These are phyloP conservation scores for Capsicum baccatum DNA, from an alignment of 257 asterid genomes.

Conservation along the genomic window DNA sequence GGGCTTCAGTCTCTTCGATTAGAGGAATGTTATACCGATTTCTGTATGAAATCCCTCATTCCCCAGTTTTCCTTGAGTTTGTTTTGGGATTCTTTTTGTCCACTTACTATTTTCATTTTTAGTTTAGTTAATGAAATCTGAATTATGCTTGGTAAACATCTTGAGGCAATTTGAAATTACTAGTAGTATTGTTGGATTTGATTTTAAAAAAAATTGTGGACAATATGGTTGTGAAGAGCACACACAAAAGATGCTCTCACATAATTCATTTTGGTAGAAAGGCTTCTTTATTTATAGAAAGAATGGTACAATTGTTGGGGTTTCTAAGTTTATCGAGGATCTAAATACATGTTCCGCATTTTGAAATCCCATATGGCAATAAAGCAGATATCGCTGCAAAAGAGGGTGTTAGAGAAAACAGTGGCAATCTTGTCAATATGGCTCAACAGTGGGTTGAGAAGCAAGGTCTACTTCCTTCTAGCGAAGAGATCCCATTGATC, in stretches of 20 bases:
- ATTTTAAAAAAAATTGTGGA: background rate
- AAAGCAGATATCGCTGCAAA: constrained; percentile 72
- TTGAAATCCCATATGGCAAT: constrained; percentile 47
- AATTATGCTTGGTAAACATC: background rate
- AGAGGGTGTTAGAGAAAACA: constrained; percentile 72
- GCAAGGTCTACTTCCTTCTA: constrained; percentile 90
- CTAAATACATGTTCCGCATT: background rate
- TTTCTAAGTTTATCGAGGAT: background rate
- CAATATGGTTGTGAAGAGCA: background rate
- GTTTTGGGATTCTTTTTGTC: background rate
- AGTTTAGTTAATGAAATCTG: constrained; percentile 16
- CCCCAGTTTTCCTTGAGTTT: background rate
- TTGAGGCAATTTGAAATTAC: background rate
- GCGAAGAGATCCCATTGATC: constrained; percentile 85
- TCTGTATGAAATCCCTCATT: background rate
- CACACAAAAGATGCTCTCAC: background rate
- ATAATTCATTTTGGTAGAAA: background rate
- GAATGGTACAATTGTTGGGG: background rate
- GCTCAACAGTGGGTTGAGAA: constrained; percentile 99
- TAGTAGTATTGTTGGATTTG: constrained; percentile 15
- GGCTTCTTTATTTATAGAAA: background rate
- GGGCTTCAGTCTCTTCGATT: constrained; percentile 29
- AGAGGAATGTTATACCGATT: background rate
- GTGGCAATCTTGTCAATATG: constrained; percentile 94
- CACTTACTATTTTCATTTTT: background rate